phyloP scores from a whole-genome alignment of 306 rosid species.

The Alnus rubra region DNA sequence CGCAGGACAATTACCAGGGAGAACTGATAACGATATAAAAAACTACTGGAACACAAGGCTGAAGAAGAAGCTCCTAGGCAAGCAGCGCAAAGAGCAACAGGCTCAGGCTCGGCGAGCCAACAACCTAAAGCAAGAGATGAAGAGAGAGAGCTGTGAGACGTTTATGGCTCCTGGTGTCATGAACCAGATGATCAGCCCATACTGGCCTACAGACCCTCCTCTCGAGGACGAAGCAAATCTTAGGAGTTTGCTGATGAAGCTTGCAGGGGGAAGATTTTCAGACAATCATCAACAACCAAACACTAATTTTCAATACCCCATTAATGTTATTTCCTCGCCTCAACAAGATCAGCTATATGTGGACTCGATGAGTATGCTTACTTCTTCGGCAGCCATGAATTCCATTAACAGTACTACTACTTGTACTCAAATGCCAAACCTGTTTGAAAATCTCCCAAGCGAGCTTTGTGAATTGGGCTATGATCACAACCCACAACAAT shows the following conservation, averaged over 20 bases:
- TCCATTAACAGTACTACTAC: conserved; percentile 6
- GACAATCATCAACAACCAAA: not conserved
- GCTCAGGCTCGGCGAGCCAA: conserved; percentile 45
- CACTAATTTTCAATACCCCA: conserved; percentile 26
- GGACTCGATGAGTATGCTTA: conserved; percentile 31
- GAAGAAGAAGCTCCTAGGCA: conserved; percentile 89
- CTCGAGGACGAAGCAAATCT: conserved; percentile 41
- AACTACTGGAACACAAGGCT: conserved; percentile 96
- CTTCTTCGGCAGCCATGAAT: conserved; percentile 20
- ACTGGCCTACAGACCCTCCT: conserved; percentile 41
- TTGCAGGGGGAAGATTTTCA: conserved; percentile 46
- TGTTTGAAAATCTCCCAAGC: conserved; percentile 35
- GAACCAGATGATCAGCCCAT: conserved; percentile 32
- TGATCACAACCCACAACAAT: conserved; percentile 35
- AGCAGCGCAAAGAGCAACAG: conserved; percentile 65
- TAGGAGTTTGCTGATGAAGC: conserved; percentile 44
- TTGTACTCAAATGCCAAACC: conserved; percentile 24
- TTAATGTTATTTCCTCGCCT: conserved; percentile 24
- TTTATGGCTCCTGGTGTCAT: conserved; percentile 24
- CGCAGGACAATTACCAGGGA: conserved; percentile 91
- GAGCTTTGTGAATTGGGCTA: conserved; percentile 48
- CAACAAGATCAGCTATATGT: conserved; percentile 29
- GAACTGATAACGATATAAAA: conserved; percentile 95
- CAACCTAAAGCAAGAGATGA: conserved; percentile 48
- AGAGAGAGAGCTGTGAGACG: conserved; percentile 42